Conservation (phyloP, 2,329 filamentous ascomycete genomes). For the Elsinoe perseae region DNA sequence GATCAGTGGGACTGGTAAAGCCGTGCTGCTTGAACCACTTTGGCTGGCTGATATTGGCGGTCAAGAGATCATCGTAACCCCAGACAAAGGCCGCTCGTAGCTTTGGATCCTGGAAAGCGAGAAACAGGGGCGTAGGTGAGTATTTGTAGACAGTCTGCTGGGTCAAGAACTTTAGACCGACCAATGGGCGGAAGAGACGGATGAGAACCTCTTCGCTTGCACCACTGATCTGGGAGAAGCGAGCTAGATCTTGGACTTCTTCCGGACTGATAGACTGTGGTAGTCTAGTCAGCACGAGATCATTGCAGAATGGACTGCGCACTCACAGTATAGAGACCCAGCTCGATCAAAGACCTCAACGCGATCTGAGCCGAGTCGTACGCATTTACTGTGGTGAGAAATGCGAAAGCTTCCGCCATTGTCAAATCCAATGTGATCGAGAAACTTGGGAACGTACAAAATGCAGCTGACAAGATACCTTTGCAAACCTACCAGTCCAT, state of each 20-base stretch:
- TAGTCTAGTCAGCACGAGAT: neutral
- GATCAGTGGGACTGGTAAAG: neutral
- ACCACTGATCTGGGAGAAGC: neutral
- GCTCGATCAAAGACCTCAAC: neutral
- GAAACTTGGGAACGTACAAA: too few relatives aligned
- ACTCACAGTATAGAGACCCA: neutral
- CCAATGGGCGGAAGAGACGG: neutral
- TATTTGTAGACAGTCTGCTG: neutral
- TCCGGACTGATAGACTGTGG: neutral
- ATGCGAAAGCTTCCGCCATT: neutral
- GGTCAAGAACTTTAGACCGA: neutral
- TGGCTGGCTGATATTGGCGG: neutral
- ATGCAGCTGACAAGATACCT: too few relatives aligned
- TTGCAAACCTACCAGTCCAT: too few relatives aligned
- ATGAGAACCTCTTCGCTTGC: neutral
- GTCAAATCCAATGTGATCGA: too few relatives aligned
- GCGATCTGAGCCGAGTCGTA: neutral
- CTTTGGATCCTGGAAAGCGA: neutral
- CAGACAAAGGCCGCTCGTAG: neutral
- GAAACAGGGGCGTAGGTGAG: neutral
- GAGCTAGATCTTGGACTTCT: neutral
- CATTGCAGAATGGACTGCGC: neutral
- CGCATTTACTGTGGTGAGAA: neutral
- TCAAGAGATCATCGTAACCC: neutral
- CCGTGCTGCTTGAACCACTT: neutral